Evolutionary conservation across 257 asterid genomes (phyloP), one percentile per base, ranked within the genome.

Genomic region (Solanum sitiens): DNA sequence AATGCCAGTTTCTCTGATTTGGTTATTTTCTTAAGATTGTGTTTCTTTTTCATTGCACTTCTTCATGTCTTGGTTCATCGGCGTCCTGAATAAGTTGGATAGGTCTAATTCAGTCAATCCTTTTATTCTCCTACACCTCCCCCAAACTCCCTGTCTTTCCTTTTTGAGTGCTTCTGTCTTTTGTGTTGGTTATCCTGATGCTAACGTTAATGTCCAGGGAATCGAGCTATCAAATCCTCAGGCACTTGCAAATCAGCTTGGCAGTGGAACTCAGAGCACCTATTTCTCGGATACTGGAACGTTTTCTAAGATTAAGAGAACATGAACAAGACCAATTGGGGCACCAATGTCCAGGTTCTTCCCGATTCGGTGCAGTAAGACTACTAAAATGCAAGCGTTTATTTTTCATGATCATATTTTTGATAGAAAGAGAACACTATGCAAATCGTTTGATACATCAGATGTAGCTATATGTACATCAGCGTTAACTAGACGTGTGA

Each of bases 191-290:
- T 35, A 21, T 56, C 35, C 85, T 72, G 56, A 71, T 87, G 33
- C 61, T 11, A 23, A 76, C 37, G 67, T 35, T 83, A 2, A 91
- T 70, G 56, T 32, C 1, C 97, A 95, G 99, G 99, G 99, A 2
- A 95, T 95, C 27, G 99, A 97, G 94, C 98, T 97, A 47, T 94
- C 98, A 40, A 97, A 97, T 87, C 99, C 99, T 87, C 98, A 94
- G 88, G 98, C 98, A 16, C 86, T 75, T 86, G 91, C 91, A 18
- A 93, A 92, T 89, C 98, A 92, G 89, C 92, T 95, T 32, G 98
- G 98, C 37, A 90, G 98, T 87, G 98, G 98, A 89, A 95, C 95
- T 30, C 98, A 96, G 75, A 97, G 99, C 87, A 95, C 99, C 9
- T 97, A 97, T 85, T 97, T 97, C 86, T 97, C 99, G 2, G 98